Evolutionary conservation across 2,329 filamentous ascomycete species (phyloP).

Genomic region (Nemania sp.): DNA sequence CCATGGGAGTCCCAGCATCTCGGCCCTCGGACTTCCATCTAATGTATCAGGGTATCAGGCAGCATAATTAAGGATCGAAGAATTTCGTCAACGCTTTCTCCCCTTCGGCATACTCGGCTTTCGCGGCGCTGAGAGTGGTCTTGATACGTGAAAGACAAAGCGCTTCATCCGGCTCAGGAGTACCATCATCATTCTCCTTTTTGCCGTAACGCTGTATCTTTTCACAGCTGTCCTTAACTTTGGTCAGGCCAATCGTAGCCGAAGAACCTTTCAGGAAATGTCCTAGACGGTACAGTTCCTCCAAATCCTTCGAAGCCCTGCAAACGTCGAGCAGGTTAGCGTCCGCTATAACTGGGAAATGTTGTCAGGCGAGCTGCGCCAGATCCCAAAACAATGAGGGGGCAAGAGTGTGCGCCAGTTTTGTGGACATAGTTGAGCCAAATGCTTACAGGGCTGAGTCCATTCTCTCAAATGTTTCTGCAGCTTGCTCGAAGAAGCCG

Average conservation of each 20-base stretch:
- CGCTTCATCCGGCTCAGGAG: constrained; percentile 65
- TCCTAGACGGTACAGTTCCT: constrained; percentile 78
- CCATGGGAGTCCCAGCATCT: not conserved
- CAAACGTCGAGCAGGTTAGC: constrained; percentile 28
- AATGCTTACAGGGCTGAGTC: constrained; percentile 74
- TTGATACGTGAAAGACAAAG: constrained; percentile 71
- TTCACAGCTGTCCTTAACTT: constrained; percentile 91
- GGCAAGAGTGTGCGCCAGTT: constrained; percentile 13
- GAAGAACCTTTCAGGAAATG: constrained; percentile 98
- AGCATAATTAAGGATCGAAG: constrained; percentile 60
- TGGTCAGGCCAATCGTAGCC: constrained; percentile 86
- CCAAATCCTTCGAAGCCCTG: constrained; percentile 70
- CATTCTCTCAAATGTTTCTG: constrained; percentile 85
- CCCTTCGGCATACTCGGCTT: constrained; percentile 75
- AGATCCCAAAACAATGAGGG: constrained; percentile 4
- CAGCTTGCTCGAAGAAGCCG: constrained; percentile 91
- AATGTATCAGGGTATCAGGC: constrained; percentile 28
- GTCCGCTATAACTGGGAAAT: not conserved
- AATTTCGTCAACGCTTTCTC: constrained; percentile 72
- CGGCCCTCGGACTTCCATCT: constrained; percentile 8
- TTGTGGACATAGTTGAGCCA: constrained; percentile 3
- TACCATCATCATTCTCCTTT: constrained; percentile 76
- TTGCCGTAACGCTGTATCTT: constrained; percentile 94
- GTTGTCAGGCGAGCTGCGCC: constrained; percentile 1
- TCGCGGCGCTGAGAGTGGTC: constrained; percentile 70